Evolutionary conservation across 345 rosid species (phyloP), one percentile per base, ranked within the genome.

Genomic region (Sisymbrium altissimum): DNA sequence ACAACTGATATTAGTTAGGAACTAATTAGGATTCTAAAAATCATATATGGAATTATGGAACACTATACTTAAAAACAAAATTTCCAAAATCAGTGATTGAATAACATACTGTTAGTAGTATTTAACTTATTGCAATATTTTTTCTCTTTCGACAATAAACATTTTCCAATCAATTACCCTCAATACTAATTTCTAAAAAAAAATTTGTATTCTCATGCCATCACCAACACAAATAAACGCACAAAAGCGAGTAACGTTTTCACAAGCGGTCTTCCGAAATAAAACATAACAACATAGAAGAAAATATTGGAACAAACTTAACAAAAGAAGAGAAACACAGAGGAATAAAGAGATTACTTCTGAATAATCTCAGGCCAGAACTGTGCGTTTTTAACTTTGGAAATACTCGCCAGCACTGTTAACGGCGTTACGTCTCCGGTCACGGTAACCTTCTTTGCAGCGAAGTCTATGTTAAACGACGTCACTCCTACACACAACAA

Each of bases 351-450:
- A 30, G 8, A 56, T 71, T 50, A 71, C 69, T 59, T 66, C 14
- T 38, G 61, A 70, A 41, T 59, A 27, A 67, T 71, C 73, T 78
- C 73, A 12, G 93, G 79, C 99, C 97, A 95, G 40, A 92, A 82
- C 62, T 92, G 96, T 5, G 97, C 97, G 64, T 66, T 92, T 81
- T 92, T 95, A 18, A 95, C 96, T 85, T 90, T 92, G 38, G 97
- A 92, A 17, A 95, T 84, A 67, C 89, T 92, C 1, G 86, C 86
- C 49, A 95, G 73, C 21, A 88, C 99, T 11, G 84, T 78, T 19
- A 78, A 84, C 4, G 99, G 97, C 11, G 91, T 90, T 44, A 95
- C 83, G 62, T 92, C 87, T 66, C 99, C 99, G 1, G 74, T 84
- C 5, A 95, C 65, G 17, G 99, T 95, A 73, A 95, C 99, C 76